Evolutionary conservation across 2,329 filamentous ascomycete genomes (phyloP), one percentile per base, ranked within the genome.

Genomic region (Samsoniella hepiali): DNA sequence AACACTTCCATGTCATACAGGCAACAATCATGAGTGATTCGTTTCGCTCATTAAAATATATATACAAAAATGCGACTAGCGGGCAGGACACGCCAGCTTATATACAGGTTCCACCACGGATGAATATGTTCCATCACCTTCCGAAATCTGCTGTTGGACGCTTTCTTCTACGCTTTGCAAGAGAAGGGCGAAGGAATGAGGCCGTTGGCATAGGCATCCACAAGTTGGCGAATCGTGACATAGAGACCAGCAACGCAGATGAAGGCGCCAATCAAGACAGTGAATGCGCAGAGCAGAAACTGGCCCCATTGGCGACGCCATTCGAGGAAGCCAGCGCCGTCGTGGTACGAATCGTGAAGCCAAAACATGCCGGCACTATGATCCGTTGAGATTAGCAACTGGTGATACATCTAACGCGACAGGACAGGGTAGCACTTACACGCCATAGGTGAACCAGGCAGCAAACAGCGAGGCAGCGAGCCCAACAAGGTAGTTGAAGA

Each of bases 401-500:
- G 42, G 22, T 22, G 34, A 7, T 15, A 29, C n/a, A 29, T n/a
- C 4, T 1, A 31, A 29, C 8, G 34, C 7, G 34, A 8, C n/a
- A 5, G 22, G 8, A 27, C 11, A 40, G 15, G 13, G 22, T 6
- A 27, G 15, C 5, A 67, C 67, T 66, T 58, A 68, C 67, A 83
- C 75, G 1, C 82, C 81, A 65, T 82, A 84, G 2, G 80, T 83
- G 64, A 81, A 84, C 82, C 82, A 84, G 1, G 78, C 76, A 1
- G 82, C 81, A 65, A 84, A 84, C 9, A 83, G 70, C 5, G 76
- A 77, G 0, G 81, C 79, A 27, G 79, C 74, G 51, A 84, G 79
- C 2, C 81, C 81, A 34, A 84, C 77, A 11, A 84, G 70, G 62
- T 84, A 83, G 64, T 80, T 81, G 72, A 84, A 84, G 29, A 83